These are phyloP conservation scores for Hypocreales sp. DNA, from an alignment of 2,329 filamentous ascomycete genomes.

Conservation along the genomic window DNA sequence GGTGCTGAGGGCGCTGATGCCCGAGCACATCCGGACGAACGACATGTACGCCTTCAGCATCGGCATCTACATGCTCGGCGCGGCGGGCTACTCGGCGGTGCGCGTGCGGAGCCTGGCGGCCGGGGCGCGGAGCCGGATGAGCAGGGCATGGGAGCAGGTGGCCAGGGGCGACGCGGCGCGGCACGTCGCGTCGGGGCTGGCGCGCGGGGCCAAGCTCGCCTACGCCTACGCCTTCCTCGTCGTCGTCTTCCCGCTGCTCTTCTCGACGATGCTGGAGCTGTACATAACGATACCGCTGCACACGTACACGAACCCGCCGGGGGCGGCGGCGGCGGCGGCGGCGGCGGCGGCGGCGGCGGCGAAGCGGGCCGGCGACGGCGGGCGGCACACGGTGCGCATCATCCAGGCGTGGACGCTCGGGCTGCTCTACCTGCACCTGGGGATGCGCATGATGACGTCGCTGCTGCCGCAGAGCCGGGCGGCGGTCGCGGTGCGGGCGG, in stretches of 20 bases:
- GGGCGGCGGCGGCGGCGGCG: conserved; percentile 6
- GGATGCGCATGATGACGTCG: conserved; percentile 50
- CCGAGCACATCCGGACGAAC: conserved; percentile 61
- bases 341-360: conserved; percentile 12
- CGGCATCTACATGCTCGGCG: conserved; percentile 69
- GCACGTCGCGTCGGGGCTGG: conserved; percentile 11
- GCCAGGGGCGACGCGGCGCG: conserved; percentile 7
- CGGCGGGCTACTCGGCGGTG: conserved; percentile 43
- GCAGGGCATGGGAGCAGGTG: conserved; percentile 8
- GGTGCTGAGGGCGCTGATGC: conserved; percentile 60
- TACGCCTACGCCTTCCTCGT: conserved; percentile 67
- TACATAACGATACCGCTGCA: conserved; percentile 81
- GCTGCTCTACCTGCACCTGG: conserved; percentile 76
- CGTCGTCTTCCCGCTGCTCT: conserved; percentile 66
- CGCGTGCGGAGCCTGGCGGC: conserved; percentile 27
- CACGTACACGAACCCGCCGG: conserved; percentile 47
- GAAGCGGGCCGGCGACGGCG: conserved; percentile 10
- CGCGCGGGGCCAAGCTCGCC: conserved; percentile 30
- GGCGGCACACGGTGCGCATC: conserved; percentile 60
- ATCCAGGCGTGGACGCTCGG: conserved; percentile 92
- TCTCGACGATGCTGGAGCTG: conserved; percentile 69
- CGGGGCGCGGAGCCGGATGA: conserved; percentile 15
- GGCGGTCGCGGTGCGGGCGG: conserved; percentile 57
- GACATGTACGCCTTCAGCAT: conserved; percentile 94
- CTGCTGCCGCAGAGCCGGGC: conserved; percentile 55